Evolutionary conservation across 2,329 filamentous ascomycete genomes (phyloP), one percentile per base, ranked within the genome.

Genomic region (Colletotrichum liaoningense): DNA sequence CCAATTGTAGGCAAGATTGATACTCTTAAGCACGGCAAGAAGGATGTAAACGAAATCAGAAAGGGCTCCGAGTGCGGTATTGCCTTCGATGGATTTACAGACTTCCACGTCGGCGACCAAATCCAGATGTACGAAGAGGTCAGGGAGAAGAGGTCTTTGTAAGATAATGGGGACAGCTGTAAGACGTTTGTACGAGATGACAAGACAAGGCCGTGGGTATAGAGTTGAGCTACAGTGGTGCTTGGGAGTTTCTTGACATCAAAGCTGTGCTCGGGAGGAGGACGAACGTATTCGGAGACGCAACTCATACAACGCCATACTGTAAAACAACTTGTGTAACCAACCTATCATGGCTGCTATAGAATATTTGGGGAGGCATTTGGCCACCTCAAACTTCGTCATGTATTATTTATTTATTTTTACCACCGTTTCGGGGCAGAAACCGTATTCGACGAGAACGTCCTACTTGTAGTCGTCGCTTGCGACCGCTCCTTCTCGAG

Each of bases 31-130:
- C 94, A 97, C 79, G 91, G 93, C 81, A 98, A 98, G 88, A 97
- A 97, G 81, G 94, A 98, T 76, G 94, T 97, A 35, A 86, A 87
- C 58, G 94, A 98, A 79, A 97, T 97, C 91, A 92, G 91, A 78
- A 98, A 97, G 84, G 95, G 95, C 72, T 91, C 89, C n/a, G 97
- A 99, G 83, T 99, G 97, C 79, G 97, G 97, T 76, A 92, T 99
- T 77, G 92, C 91, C 65, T 96, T 99, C 79, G 91, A 93, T 3
- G 89, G 87, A 38, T 99, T 95, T 91, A 88, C 93, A 60, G 93
- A 91, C 26, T 93, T 98, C 80, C 82, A 92, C 79, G 86, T 91
- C 16, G 97, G 96, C 33, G 97, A 99, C 83, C 90, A 93, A 81
- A 89, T 99, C 74, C 97, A 98, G 85, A 92, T 92, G 42, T 97